Evolutionary conservation across 345 rosid species (phyloP), one percentile per base, ranked within the genome.

Genomic region (Eucalyptus shirleyi): DNA sequence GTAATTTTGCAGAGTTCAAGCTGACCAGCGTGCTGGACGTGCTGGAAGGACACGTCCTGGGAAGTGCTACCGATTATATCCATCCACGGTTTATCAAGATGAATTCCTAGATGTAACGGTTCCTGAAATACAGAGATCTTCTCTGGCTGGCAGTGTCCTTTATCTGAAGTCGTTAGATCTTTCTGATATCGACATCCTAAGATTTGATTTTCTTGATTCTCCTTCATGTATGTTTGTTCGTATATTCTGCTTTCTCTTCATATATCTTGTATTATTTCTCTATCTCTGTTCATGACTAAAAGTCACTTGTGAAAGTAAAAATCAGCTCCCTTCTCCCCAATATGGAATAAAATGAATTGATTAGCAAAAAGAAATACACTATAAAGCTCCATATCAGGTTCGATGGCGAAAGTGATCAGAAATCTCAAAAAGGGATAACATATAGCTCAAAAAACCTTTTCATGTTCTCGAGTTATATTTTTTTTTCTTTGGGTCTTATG

Each of bases 1-100:
- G 40, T 91, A 53, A 77, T 86, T 81, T 90, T 94, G 90, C 91
- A 98, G 99, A 94, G 98, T 98, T 67, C 99, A 98, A 93, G 99
- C 99, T 89, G 96, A 96, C 93, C 99, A 98, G 92, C 97, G 99
- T 86, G 98, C 96, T 49, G 99, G 99, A 90, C 94, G 99, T 93
- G 99, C 99, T 86, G 99, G 99, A 88, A 95, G 99, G 94, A 97
- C 99, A 47, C 94, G 97, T 89, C 97, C 99, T 87, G 99, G 99
- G 87, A 98, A 97, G 94, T 98, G 99, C 92, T 98, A 98, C 88
- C 95, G 98, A 34, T 88, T 98, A 87, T 98, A 97, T 91, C 98
- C 99, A 47, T 94, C 96, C 34, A 92, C 89, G 32, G 90, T 96
- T 89, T 97, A 96, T 91, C 92, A 95, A 50, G 98, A 98, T 88